Percentiles rank a stretch among this genome's conserved stretches.
These are phyloP conservation scores for Globisporangium canariense DNA, from an alignment of 352 stramenopile species.

Conservation along the genomic window DNA sequence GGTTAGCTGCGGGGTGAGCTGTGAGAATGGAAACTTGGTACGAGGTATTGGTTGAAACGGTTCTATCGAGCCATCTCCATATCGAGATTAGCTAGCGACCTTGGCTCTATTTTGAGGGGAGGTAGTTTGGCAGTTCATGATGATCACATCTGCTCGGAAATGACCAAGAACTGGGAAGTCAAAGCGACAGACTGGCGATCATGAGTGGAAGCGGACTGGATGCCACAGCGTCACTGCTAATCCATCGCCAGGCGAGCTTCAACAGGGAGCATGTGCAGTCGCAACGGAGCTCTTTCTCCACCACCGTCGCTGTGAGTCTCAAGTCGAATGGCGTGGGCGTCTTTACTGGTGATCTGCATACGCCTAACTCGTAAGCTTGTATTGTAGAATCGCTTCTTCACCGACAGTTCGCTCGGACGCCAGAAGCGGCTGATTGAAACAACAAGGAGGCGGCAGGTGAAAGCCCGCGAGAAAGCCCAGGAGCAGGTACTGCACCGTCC, in stretches of 20 bases:
- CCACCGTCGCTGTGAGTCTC: conserved; percentile 33
- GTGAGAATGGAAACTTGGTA: not conserved
- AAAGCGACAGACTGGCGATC: not conserved
- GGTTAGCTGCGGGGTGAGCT: not conserved
- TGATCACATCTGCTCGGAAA: not conserved
- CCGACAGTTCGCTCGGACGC: conserved; percentile 61
- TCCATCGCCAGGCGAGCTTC: conserved; percentile 36
- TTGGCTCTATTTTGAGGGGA: conserved; percentile 5
- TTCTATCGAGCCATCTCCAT: conserved; percentile 1
- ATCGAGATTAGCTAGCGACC: not conserved
- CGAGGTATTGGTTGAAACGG: conserved; percentile 10
- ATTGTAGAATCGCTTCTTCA: conserved; percentile 65
- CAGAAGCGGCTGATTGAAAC: conserved; percentile 54
- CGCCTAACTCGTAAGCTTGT: too few relatives aligned
- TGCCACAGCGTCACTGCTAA: conserved; percentile 29
- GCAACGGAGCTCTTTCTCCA: conserved; percentile 30
- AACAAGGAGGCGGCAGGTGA: conserved; percentile 50
- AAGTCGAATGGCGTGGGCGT: too few relatives aligned
- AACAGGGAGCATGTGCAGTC: conserved; percentile 22
- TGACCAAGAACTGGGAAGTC: not conserved
- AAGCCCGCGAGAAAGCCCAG: conserved; percentile 41
- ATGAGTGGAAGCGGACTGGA: conserved; percentile 25
- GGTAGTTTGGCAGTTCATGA: not conserved
- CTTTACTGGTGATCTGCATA: too few relatives aligned
- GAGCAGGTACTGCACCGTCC: conserved; percentile 35